Base-by-base conservation (phyloP, 2,329 filamentous ascomycete genomes). In the Diaporthe sp. region DNA sequence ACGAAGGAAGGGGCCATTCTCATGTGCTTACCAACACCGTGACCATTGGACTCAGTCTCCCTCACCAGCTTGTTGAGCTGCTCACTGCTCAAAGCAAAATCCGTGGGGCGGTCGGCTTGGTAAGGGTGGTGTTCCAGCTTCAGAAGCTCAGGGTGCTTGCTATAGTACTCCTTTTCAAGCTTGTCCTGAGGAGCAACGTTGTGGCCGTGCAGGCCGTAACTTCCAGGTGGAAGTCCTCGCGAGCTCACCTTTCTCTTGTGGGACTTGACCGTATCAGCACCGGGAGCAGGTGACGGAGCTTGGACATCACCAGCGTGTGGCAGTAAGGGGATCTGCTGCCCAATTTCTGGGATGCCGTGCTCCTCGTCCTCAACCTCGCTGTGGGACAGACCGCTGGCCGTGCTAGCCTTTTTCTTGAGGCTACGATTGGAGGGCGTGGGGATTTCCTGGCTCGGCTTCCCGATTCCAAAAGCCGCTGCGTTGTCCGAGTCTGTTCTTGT, bases 271-370 rank as follows among this genome's bases (percentile, higher is more conserved):
- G 79, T 80, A 4, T 85, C 82, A 6, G 84, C 79, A 59, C 84
- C 83, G 12, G 92, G 93, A 3, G 92, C 90, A 1, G 96, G 95
- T 2, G 96, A 97, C 3, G 97, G 97, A 19, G 97, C 97, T 86
- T 99, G 97, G 13, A 98, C 97, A 82, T 98, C 96, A 77, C 97
- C 97, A 58, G 97, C 94, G 82, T 97, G 92, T 72, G 93, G 94
- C 82, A 97, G 94, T 94, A 99, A 97, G 68, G 97, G 97, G 53
- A 99, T 96, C 81, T 96, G 94, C 81, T 94, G 92, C 65, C 96
- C 96, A 79, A 98, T 97, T 82, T 97, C 94, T 2, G 96, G 96
- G 79, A 98, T 98, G 31, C 96, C 96, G 73, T 95, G 92, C 78
- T 97, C 94, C 61, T 96, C 94, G 25, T 93, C 93, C 77, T 92